Evolutionary conservation across 2,329 filamentous ascomycete species (phyloP), one percentile per base, ranked within the genome.

Genomic region (Apiospora rasikravindrae): DNA sequence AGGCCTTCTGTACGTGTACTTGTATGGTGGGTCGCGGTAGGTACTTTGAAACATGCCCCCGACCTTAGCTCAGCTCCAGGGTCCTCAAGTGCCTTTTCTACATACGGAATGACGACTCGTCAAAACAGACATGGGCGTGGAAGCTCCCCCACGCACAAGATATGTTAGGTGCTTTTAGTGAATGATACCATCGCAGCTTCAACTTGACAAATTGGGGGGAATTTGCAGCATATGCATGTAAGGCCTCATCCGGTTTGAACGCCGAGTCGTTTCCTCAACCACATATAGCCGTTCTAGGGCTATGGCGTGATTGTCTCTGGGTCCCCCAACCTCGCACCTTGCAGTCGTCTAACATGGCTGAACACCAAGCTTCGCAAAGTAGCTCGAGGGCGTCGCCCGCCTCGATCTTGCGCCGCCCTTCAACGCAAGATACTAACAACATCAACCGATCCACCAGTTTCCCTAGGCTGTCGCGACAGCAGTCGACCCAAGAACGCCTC

Each of bases 401-500:
- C 14, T 66, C 61, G 10, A 75, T 67, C 19, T 49, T 73, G 26
- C 74, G 49, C 73, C 71, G 61, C 70, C 57, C 70, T 10, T 77
- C 76, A 29, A 74, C 77, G 24, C 73, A 42, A 68, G 73, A 73
- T 72, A 72, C 16, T 33, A 53, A 72, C 73, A 72, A 16, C 40
- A 45, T 19, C 70, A 75, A 42, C 67, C 68, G 75, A 64, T 71
- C 71, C 24, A 45, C 72, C 14, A 26, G 69, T 45, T 70, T 24
- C 40, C 24, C 29, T 51, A 14, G 40, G 47, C 57, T 73, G n/a
- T 51, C 73, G 3, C 70, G 75, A 64, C 76, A 78, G 42, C 79
- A 78, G 47, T 83, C 83, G 37, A 81, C 79, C 11, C 81, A 79
- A 73, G 83, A 83, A 71, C 84, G 84, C 70, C 81, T 87, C 74